A percentile compares a stretch with the other conserved stretches of the same genome.
Evolutionary conservation across 768 basidiomycete genomes (phyloP).

Genomic region (Amyloporia xantha): DNA sequence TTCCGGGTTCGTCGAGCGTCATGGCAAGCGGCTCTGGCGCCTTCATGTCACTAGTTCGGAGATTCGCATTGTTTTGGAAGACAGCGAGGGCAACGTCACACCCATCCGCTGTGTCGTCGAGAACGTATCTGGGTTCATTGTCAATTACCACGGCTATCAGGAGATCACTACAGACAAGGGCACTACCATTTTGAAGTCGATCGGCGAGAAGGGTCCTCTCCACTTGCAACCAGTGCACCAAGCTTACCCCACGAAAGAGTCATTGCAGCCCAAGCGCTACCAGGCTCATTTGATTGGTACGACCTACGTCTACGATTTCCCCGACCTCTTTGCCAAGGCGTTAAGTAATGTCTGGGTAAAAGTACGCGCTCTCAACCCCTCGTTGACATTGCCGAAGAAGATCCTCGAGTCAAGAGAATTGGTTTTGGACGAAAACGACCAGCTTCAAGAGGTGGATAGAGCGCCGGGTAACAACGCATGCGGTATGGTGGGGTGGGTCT

Average conservation of each 20-base stretch:
- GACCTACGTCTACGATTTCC: slow-evolving; percentile 99
- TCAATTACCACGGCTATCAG: slow-evolving; percentile 97
- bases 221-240: slow-evolving; percentile 94
- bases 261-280: slow-evolving; percentile 96
- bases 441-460: slow-evolving; percentile 84
- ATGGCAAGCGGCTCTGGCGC: slow-evolving; percentile 97
- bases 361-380: slow-evolving; percentile 55
- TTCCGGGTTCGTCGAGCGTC: slow-evolving; percentile 98
- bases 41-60: slow-evolving; percentile 97
- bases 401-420: slow-evolving; percentile 84
- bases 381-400: slow-evolving; percentile 67
- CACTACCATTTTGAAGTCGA: slow-evolving; percentile 92
- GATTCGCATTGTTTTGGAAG: slow-evolving; percentile 92
- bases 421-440: slow-evolving; percentile 89
- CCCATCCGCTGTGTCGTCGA: slow-evolving; percentile 98
- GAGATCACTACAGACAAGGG: slow-evolving; percentile 97
- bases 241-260: slow-evolving; percentile 95
- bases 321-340: slow-evolving; percentile 96
- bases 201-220: slow-evolving; percentile 94
- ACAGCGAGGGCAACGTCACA: slow-evolving; percentile 88
- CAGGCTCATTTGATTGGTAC: slow-evolving; percentile 98
- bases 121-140: slow-evolving; percentile 97
- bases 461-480: slow-evolving; percentile 91
- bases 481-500: slow-evolving; percentile 99
- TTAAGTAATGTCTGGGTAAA: slow-evolving; percentile 89